phyloP scores from a whole-genome alignment of 805 yeast species.

The Schwanniomyces vanrijiae region DNA sequence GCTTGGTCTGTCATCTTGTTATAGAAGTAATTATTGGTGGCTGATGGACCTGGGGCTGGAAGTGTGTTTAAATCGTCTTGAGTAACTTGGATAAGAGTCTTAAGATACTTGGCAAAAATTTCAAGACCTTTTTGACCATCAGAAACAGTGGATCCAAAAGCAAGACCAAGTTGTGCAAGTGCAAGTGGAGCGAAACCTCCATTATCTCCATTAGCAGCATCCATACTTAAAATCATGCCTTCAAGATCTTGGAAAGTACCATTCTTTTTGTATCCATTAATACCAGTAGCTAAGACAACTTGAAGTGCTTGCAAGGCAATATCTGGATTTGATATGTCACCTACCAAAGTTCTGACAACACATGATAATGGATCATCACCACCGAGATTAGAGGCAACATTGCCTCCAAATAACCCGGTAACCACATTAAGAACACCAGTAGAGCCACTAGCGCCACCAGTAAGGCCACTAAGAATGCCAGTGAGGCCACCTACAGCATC shows the following conservation, averaged over 20 bases:
- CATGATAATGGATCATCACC: background rate
- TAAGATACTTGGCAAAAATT: background rate
- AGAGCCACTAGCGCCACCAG: background rate
- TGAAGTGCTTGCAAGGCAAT: background rate
- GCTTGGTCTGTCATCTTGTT: background rate
- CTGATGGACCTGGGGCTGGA: background rate
- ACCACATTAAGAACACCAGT: background rate
- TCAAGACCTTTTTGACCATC: background rate
- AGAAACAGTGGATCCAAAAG: background rate
- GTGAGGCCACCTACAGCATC: background rate
- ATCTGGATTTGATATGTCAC: background rate
- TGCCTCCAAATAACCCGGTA: background rate
- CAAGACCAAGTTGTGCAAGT: background rate
- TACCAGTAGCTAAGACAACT: background rate
- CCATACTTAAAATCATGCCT: background rate
- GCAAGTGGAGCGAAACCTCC: background rate
- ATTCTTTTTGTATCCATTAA: background rate
- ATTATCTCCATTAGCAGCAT: background rate
- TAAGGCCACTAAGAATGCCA: background rate
- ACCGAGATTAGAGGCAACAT: background rate
- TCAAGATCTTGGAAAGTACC: background rate
- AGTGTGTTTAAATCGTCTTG: background rate
- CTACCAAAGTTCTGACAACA: background rate
- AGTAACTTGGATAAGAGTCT: background rate
- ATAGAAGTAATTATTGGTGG: background rate